A percentile compares a stretch with the other conserved stretches of the same genome.
These are phyloP conservation scores for Carex arenaria DNA, from an alignment of 202 grass and related monocot species.

Conservation along the genomic window DNA sequence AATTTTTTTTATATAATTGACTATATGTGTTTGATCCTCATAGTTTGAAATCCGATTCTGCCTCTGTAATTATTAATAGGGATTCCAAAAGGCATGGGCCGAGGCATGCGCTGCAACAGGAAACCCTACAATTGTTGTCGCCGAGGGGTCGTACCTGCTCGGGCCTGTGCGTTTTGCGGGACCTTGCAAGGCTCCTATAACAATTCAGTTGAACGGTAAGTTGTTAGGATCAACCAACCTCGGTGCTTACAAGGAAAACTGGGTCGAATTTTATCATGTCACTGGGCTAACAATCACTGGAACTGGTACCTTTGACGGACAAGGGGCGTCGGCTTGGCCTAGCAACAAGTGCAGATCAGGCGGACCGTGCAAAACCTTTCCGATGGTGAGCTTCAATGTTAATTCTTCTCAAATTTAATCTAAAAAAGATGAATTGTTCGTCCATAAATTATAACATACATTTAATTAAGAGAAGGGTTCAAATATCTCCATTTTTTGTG, in stretches of 20 bases:
- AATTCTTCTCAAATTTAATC: neutral
- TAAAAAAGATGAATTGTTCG: neutral
- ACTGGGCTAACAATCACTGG: conserved; percentile 48
- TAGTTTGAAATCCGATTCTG: too few species aligned
- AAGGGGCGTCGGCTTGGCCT: conserved; percentile 39
- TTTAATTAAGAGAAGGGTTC: neutral
- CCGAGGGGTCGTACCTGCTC: conserved; percentile 24
- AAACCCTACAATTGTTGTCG: conserved; percentile 31
- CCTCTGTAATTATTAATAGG: neutral
- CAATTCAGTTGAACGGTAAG: conserved; percentile 36
- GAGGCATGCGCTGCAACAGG: conserved; percentile 21
- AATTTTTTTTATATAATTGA: too few species aligned
- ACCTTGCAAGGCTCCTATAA: conserved; percentile 47
- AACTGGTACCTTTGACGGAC: conserved; percentile 52
- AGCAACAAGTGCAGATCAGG: conserved; percentile 45
- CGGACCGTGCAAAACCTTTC: conserved; percentile 29
- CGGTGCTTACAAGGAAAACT: conserved; percentile 36
- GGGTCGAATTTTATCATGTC: conserved; percentile 43
- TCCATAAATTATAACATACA: neutral
- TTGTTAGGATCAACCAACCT: conserved; percentile 41
- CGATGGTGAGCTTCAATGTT: neutral
- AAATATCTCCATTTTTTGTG: too few species aligned
- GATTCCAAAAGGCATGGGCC: neutral
- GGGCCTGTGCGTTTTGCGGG: conserved; percentile 35
- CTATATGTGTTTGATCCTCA: too few species aligned